Evolutionary conservation across 371 early-diverging fungal genomes (phyloP).

Genomic region (Mortierella sp.): DNA sequence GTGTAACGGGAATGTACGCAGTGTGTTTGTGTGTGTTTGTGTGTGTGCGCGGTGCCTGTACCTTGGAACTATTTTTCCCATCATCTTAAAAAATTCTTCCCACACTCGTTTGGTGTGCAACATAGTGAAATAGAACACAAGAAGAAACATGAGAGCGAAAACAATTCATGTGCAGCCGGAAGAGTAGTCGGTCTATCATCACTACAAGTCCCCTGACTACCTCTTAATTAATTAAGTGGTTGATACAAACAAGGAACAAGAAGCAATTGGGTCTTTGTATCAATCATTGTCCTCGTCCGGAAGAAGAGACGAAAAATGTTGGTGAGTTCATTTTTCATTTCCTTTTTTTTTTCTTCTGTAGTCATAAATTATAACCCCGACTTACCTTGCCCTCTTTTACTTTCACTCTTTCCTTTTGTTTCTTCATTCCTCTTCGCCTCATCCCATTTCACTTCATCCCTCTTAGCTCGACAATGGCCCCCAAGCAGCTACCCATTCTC

Average conservation of each 20-base stretch:
- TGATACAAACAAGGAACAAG: slow-evolving; percentile 8
- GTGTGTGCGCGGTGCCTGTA: no score
- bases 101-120: no score
- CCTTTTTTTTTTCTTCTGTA: neutral
- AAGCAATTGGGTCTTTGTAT: neutral
- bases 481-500: slow-evolving; percentile 60
- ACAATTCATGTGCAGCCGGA: neutral
- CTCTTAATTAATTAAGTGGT: slow-evolving; percentile 37
- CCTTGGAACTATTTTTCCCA: no score
- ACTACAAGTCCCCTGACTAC: slow-evolving; percentile 17
- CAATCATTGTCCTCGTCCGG: neutral
- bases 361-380: no score
- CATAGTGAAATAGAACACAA: no score
- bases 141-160: neutral
- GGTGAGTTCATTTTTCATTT: no score
- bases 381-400: no score
- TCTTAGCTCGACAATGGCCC: slow-evolving; percentile 9
- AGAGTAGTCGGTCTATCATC: neutral
- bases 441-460: neutral
- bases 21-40: no score
- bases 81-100: no score
- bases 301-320: neutral
- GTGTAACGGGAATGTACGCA: no score
- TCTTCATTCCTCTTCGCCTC: neutral
- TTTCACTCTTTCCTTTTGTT: neutral